Evolutionary conservation across 2,329 filamentous ascomycete genomes (phyloP).

Genomic region (Paracorniculantispora psalliotae): DNA sequence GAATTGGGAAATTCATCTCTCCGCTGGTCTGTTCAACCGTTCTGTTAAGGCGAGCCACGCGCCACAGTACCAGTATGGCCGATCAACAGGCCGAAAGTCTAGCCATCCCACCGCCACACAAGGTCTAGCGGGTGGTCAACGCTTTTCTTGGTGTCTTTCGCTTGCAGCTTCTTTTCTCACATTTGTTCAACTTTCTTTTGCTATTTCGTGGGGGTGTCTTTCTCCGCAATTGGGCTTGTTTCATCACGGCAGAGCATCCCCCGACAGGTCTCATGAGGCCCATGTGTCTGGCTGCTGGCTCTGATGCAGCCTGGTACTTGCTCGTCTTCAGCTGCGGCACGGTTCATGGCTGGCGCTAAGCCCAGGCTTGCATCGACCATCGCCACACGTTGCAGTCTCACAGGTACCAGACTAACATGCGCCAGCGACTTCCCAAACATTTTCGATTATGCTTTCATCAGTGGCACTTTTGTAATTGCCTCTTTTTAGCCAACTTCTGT

Average conservation of each 20-base stretch:
- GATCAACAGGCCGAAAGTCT: not conserved
- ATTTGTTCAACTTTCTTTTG: not conserved
- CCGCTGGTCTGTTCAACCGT: not conserved
- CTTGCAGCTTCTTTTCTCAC: not conserved
- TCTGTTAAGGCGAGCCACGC: not conserved
- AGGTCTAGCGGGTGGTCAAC: constrained; percentile 1
- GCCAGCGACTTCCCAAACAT: not conserved
- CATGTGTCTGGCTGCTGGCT: not conserved
- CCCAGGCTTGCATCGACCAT: not conserved
- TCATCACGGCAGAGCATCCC: not conserved
- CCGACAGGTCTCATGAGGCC: not conserved
- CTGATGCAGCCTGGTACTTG: not conserved
- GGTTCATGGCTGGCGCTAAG: not conserved
- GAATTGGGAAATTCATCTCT: not conserved
- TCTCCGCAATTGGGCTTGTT: not conserved
- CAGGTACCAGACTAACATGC: not conserved
- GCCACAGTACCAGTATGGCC: not conserved
- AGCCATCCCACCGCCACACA: not conserved
- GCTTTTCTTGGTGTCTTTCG: not conserved
- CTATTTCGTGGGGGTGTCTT: not conserved
- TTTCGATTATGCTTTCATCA: not conserved
- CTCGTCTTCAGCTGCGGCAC: not conserved
- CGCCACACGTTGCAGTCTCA: not conserved
- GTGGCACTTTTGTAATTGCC: not conserved
- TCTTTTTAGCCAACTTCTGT: not conserved